These are phyloP conservation scores for Cryptosporidium felis DNA, from an alignment of 169 alveolate genomes.

Conservation along the genomic window DNA sequence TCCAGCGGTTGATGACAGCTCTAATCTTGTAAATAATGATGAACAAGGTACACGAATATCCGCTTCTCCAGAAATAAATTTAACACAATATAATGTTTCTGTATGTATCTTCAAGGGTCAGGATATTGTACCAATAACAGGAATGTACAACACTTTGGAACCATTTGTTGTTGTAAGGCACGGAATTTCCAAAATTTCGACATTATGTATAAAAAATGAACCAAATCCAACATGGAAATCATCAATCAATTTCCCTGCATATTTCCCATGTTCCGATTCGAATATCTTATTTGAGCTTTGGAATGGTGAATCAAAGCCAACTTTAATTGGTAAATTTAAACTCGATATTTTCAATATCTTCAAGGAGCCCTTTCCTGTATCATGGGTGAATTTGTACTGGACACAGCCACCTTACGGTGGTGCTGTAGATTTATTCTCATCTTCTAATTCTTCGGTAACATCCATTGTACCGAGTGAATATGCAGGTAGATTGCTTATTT, in stretches of 20 bases:
- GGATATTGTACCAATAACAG: slow-evolving; percentile 74
- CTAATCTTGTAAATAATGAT: slow-evolving; percentile 51
- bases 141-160: slow-evolving; percentile 73
- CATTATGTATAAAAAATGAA: slow-evolving; percentile 79
- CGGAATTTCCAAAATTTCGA: slow-evolving; percentile 80
- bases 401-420: slow-evolving; percentile 78
- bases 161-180: slow-evolving; percentile 85
- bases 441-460: slow-evolving; percentile 49
- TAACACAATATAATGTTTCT: slow-evolving; percentile 71
- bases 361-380: slow-evolving; percentile 76
- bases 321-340: slow-evolving; percentile 76
- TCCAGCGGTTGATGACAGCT: slow-evolving; percentile 82
- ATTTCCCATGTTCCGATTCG: slow-evolving; percentile 78
- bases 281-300: slow-evolving; percentile 76
- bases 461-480: slow-evolving; percentile 51
- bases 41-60: slow-evolving; percentile 56
- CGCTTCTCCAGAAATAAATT: slow-evolving; percentile 53
- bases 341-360: slow-evolving; percentile 78
- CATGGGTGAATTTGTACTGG: slow-evolving; percentile 84
- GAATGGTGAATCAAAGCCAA: slow-evolving; percentile 80
- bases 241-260: slow-evolving; percentile 80
- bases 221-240: slow-evolving; percentile 86
- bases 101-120: slow-evolving; percentile 78
- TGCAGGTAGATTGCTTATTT: slow-evolving; percentile 63
- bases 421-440: slow-evolving; percentile 68